Evolutionary conservation across 306 rosid genomes (phyloP).

Genomic region (Gillenia trifoliata): DNA sequence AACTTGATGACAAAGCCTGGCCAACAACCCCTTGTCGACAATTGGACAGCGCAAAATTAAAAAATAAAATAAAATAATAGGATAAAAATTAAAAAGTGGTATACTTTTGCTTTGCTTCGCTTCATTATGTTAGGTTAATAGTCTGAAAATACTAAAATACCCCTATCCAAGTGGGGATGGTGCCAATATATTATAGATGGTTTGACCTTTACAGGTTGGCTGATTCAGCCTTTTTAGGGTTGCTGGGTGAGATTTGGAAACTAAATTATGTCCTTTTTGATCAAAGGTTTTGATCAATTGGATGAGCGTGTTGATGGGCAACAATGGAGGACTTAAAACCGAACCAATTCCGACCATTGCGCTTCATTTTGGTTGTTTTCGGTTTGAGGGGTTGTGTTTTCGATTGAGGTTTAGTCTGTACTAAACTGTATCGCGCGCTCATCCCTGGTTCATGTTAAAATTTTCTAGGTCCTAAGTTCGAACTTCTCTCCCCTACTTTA

Average conservation of each 20-base stretch:
- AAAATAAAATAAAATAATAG: neutral
- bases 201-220: slow-evolving; percentile 44
- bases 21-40: slow-evolving; percentile 49
- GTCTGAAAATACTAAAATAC: neutral
- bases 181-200: neutral
- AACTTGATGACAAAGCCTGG: slow-evolving; percentile 56
- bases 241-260: neutral
- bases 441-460: neutral
- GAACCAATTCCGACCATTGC: neutral
- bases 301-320: neutral
- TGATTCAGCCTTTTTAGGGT: neutral
- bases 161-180: slow-evolving; percentile 19
- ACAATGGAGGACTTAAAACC: neutral
- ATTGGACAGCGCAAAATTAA: neutral
- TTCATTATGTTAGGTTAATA: slow-evolving; percentile 23
- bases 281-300: neutral
- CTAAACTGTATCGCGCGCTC: no score
- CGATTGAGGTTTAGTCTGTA: no score
- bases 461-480: neutral
- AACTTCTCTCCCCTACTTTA: neutral
- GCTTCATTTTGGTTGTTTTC: no score
- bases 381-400: neutral
- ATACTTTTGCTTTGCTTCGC: slow-evolving; percentile 28
- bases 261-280: neutral
- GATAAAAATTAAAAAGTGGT: neutral